Percentiles rank a stretch among this genome's conserved stretches.
Conservation (phyloP, 2,329 filamentous ascomycete species). For the Cladosporium sp. region DNA sequence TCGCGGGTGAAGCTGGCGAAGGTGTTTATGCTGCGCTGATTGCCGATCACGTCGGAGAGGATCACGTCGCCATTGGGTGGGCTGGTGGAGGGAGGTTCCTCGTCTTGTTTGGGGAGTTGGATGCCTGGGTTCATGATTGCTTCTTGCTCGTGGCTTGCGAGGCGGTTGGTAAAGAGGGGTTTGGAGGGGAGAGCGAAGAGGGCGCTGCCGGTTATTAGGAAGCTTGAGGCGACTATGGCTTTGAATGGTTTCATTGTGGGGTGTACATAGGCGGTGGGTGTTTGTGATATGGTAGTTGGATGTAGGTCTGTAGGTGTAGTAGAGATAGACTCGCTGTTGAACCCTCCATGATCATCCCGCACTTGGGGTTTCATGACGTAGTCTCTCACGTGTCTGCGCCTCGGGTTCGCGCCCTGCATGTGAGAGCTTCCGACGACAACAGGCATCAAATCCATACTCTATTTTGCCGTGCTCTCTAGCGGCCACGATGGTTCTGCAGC, state of each 20-base stretch:
- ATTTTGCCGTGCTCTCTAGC: background rate
- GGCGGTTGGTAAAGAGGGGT: slow-evolving; percentile 12
- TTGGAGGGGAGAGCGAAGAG: slow-evolving; percentile 19
- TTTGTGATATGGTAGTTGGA: too few relatives aligned
- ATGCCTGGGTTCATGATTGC: slow-evolving; percentile 23
- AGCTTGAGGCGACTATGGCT: slow-evolving; percentile 12
- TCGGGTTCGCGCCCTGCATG: background rate
- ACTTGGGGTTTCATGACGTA: background rate
- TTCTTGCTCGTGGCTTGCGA: slow-evolving; percentile 16
- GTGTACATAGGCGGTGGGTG: background rate
- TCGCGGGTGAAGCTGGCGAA: slow-evolving; percentile 79
- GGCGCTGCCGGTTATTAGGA: slow-evolving; percentile 15
- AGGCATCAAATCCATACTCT: too few relatives aligned
- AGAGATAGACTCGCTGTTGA: too few relatives aligned
- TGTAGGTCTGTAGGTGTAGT: too few relatives aligned
- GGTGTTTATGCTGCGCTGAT: slow-evolving; percentile 71
- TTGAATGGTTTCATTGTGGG: slow-evolving; percentile 8
- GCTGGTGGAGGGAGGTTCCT: slow-evolving; percentile 9
- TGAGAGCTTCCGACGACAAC: too few relatives aligned
- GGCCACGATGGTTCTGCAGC: slow-evolving; percentile 29
- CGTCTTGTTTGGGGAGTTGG: slow-evolving; percentile 20
- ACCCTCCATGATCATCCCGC: background rate
- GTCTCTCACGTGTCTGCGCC: background rate
- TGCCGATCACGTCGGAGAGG: slow-evolving; percentile 79
- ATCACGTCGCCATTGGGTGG: slow-evolving; percentile 48